These are phyloP conservation scores for Babesia gibsoni DNA, from an alignment of 169 alveolate genomes.

Conservation along the genomic window DNA sequence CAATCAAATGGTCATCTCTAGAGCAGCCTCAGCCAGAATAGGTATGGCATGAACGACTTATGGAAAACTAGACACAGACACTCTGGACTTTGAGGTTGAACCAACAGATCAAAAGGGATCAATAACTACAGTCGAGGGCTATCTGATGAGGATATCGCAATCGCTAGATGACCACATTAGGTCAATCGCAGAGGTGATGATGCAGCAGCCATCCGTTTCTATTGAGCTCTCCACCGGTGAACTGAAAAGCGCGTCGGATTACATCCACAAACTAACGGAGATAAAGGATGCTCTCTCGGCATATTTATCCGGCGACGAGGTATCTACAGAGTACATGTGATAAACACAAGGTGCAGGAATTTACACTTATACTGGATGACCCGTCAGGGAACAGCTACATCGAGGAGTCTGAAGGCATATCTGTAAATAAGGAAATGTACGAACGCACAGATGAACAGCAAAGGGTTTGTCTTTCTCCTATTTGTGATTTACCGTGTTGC, in stretches of 20 bases:
- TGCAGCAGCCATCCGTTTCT: neutral
- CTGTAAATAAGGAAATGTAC: slow-evolving; percentile 61
- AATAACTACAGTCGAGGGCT: slow-evolving; percentile 87
- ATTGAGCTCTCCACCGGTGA: slow-evolving; percentile 28
- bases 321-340: neutral
- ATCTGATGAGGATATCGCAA: slow-evolving; percentile 32
- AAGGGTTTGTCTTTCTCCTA: slow-evolving; percentile 40
- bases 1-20: slow-evolving; percentile 84
- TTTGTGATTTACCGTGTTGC: neutral
- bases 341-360: slow-evolving; percentile 3
- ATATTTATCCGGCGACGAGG: slow-evolving; percentile 26
- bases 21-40: slow-evolving; percentile 9
- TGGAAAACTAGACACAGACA: slow-evolving; percentile 87
- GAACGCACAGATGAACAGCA: slow-evolving; percentile 81
- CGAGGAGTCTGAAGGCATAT: slow-evolving; percentile 80
- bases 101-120: slow-evolving; percentile 88
- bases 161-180: slow-evolving; percentile 55
- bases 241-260: slow-evolving; percentile 14
- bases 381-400: slow-evolving; percentile 95
- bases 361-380: slow-evolving; percentile 85
- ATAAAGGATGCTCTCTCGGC: slow-evolving; percentile 19
- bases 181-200: slow-evolving; percentile 29
- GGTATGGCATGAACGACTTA: slow-evolving; percentile 10
- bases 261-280: slow-evolving; percentile 1
- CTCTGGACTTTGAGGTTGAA: slow-evolving; percentile 92